Conservation (phyloP, 2,329 filamentous ascomycete species). For the Cladosporium halotolerans region DNA sequence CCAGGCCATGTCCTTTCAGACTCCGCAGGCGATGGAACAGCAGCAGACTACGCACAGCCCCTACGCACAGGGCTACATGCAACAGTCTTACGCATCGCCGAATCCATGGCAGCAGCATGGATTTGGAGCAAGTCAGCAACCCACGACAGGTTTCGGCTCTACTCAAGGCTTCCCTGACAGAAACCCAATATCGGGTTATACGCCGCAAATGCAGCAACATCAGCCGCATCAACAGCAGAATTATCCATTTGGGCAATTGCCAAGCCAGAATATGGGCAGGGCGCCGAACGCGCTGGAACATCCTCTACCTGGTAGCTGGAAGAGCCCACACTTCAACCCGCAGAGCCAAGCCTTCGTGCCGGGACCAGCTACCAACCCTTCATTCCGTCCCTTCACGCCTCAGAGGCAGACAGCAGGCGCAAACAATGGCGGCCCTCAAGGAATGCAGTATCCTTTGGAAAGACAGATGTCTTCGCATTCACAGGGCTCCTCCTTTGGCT, state of each 20-base stretch:
- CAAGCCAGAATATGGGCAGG: constrained; percentile 62
- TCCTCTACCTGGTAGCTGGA: constrained; percentile 77
- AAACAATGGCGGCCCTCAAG: constrained; percentile 9
- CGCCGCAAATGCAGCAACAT: neutral
- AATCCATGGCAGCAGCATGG: constrained; percentile 28
- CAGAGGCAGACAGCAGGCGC: constrained; percentile 14
- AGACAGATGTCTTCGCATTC: constrained; percentile 30
- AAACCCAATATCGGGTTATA: neutral
- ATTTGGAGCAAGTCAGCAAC: neutral
- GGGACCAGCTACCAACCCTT: constrained; percentile 33
- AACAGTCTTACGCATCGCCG: constrained; percentile 21
- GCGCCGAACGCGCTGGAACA: constrained; percentile 69
- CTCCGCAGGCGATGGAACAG: constrained; percentile 20
- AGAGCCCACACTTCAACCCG: constrained; percentile 83
- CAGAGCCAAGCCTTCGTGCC: constrained; percentile 91
- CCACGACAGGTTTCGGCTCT: neutral
- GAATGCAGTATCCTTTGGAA: constrained; percentile 15
- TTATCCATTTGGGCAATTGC: constrained; percentile 75
- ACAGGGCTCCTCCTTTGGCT: constrained; percentile 24
- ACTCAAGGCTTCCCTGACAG: neutral
- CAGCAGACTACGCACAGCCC: constrained; percentile 13
- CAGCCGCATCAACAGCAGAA: constrained; percentile 26
- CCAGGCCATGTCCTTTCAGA: constrained; percentile 41
- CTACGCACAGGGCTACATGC: constrained; percentile 16
- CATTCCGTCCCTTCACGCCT: constrained; percentile 20